A percentile compares a stretch with the other conserved stretches of the same genome.
phyloP scores from a whole-genome alignment of 2,329 filamentous ascomycete species.

The Scorias spongiosa region DNA sequence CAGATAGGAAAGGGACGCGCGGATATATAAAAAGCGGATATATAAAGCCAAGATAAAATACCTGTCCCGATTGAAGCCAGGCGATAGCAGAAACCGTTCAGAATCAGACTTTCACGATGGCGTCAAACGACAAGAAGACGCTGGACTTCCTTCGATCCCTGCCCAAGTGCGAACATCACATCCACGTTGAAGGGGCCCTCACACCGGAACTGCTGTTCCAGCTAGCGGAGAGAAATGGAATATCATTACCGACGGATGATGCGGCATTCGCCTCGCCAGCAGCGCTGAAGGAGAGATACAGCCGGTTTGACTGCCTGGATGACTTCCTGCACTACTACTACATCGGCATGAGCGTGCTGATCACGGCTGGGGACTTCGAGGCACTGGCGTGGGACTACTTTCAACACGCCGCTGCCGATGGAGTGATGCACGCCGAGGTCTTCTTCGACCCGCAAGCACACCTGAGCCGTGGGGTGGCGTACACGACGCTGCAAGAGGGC shows the following conservation, averaged over 20 bases:
- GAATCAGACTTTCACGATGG: neutral
- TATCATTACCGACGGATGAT: constrained; percentile 42
- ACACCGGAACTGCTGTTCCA: constrained; percentile 54
- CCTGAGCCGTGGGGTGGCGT: constrained; percentile 44
- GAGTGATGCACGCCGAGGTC: constrained; percentile 57
- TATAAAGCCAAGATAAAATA: neutral
- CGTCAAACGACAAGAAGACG: constrained; percentile 12
- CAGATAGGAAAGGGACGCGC: too few relatives aligned
- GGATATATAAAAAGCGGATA: too few relatives aligned
- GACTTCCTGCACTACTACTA: constrained; percentile 72
- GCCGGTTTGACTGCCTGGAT: constrained; percentile 52
- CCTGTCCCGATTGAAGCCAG: neutral
- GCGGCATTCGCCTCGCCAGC: constrained; percentile 46
- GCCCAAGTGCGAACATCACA: constrained; percentile 65
- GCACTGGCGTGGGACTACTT: constrained; percentile 60
- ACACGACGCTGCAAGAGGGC: constrained; percentile 49
- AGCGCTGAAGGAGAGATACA: constrained; percentile 48
- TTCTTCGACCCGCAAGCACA: constrained; percentile 76
- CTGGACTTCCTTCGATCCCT: constrained; percentile 48
- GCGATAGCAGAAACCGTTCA: neutral
- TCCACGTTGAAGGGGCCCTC: constrained; percentile 65
- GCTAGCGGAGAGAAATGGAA: constrained; percentile 51
- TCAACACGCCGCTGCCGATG: constrained; percentile 44
- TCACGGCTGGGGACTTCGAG: constrained; percentile 53
- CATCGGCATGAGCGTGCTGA: constrained; percentile 55